phyloP scores from a whole-genome alignment of 805 yeast species.

The Kodamaea nitidulidarum region DNA sequence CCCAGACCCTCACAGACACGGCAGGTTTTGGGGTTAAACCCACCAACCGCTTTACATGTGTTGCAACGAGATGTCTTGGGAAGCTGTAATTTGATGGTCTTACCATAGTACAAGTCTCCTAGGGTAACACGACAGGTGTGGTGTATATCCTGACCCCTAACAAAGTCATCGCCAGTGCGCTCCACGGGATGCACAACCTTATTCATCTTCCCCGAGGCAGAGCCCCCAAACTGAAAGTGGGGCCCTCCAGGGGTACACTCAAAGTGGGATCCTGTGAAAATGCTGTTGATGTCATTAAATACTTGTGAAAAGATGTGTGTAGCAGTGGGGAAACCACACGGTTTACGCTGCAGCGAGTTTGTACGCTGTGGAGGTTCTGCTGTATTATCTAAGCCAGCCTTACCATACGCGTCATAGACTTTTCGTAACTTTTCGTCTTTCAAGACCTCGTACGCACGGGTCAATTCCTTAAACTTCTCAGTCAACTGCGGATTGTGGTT shows the following conservation, averaged over 20 bases:
- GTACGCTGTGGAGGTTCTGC: conserved; percentile 6
- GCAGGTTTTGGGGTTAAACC: conserved; percentile 32
- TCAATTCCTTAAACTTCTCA: conserved; percentile 55
- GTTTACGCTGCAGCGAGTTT: conserved; percentile 4
- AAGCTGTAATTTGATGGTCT: conserved; percentile 49
- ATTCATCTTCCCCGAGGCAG: conserved; percentile 11
- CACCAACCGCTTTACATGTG: conserved; percentile 53
- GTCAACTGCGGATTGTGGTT: conserved; percentile 47
- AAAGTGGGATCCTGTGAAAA: conserved; percentile 16
- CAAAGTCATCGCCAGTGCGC: conserved; percentile 10
- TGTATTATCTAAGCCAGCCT: conserved; percentile 37
- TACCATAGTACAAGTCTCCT: conserved; percentile 57
- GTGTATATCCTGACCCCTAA: conserved; percentile 51
- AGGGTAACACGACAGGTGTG: conserved; percentile 52
- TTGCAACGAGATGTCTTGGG: conserved; percentile 48
- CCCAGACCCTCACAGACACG: conserved; percentile 43
- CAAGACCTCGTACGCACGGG: conserved; percentile 64
- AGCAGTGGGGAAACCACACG: conserved; percentile 12
- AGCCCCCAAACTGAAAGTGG: conserved; percentile 10
- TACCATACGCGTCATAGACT: conserved; percentile 53
- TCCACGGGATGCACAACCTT: conserved; percentile 22
- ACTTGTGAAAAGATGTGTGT: conserved; percentile 34
- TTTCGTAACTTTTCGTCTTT: conserved; percentile 42
- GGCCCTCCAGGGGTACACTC: conserved; percentile 6
- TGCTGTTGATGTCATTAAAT: conserved; percentile 30